Evolutionary conservation across 192 early-diverging fungal genomes (phyloP).

Genomic region (Globomyces pollinis-pini): DNA sequence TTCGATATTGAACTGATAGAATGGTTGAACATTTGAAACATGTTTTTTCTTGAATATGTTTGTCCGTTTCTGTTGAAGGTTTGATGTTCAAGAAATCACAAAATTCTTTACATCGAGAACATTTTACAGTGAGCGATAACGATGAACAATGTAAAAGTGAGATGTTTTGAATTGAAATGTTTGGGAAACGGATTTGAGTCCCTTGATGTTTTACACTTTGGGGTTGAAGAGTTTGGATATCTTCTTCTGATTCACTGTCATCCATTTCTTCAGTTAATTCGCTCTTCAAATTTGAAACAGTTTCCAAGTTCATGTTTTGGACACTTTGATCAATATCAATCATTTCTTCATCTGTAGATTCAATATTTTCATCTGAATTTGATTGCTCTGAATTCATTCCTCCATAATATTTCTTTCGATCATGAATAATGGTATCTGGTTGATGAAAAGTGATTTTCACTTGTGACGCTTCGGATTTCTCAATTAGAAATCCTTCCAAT

Average conservation of each 20-base stretch:
- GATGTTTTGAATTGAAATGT: constrained; percentile 53
- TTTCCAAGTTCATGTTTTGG: too few relatives aligned
- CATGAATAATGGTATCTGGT: background rate
- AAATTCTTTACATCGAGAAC: constrained; percentile 65
- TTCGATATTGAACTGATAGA: constrained; percentile 50
- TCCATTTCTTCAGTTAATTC: constrained; percentile 18
- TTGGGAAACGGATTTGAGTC: constrained; percentile 65
- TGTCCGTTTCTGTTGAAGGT: constrained; percentile 15
- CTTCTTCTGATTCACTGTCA: constrained; percentile 13
- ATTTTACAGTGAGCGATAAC: constrained; percentile 60
- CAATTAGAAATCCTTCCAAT: constrained; percentile 20
- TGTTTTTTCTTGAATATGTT: constrained; percentile 33
- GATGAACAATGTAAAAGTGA: constrained; percentile 56
- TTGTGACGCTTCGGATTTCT: background rate
- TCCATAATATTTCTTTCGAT: constrained; percentile 19
- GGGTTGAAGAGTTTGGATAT: constrained; percentile 1
- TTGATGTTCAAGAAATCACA: constrained; percentile 54
- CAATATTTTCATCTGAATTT: constrained; percentile 15
- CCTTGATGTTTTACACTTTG: constrained; percentile 34
- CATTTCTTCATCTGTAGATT: too few relatives aligned
- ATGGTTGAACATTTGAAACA: constrained; percentile 49
- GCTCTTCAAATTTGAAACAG: too few relatives aligned
- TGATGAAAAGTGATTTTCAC: constrained; percentile 7
- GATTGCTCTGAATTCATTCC: constrained; percentile 7
- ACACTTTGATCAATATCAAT: too few relatives aligned